Evolutionary conservation across 1,284 basidiomycete species (phyloP).

Genomic region (Wallemia hederae): DNA sequence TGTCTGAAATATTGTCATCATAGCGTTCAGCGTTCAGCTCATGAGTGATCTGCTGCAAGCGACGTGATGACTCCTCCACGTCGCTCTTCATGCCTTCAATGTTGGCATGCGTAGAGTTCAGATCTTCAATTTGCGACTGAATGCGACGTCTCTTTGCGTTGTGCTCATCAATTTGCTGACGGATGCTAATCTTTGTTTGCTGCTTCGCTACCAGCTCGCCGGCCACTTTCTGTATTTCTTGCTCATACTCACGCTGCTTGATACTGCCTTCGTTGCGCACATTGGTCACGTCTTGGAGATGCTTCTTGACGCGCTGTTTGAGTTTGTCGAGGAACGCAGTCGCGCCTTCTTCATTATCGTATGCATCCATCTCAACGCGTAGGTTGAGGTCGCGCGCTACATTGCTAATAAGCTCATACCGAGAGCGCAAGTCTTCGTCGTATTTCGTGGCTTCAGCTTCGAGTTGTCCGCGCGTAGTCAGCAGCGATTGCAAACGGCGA

Average conservation of each 20-base stretch:
- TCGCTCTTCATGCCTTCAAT: slow-evolving; percentile 35
- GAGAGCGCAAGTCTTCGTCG: slow-evolving; percentile 35
- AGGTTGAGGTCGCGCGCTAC: slow-evolving; percentile 39
- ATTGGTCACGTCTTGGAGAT: slow-evolving; percentile 11
- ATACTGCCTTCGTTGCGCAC: slow-evolving; percentile 11
- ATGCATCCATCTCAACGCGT: slow-evolving; percentile 26
- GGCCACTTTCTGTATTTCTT: slow-evolving; percentile 4
- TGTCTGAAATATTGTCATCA: slow-evolving; percentile 36
- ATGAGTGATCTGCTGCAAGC: slow-evolving; percentile 22
- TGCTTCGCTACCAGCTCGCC: slow-evolving; percentile 4
- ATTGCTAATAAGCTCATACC: slow-evolving; percentile 42
- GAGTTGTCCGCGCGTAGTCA: slow-evolving; percentile 12
- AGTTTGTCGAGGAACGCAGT: slow-evolving; percentile 13
- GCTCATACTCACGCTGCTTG: slow-evolving; percentile 11
- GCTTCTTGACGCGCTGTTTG: slow-evolving; percentile 12
- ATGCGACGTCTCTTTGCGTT: slow-evolving; percentile 4
- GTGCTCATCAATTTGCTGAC: slow-evolving; percentile 5
- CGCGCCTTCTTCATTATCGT: slow-evolving; percentile 2
- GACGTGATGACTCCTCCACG: slow-evolving; percentile 10
- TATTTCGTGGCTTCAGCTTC: slow-evolving; percentile 29
- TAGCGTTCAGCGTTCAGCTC: slow-evolving; percentile 33
- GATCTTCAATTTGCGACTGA: slow-evolving; percentile 6
- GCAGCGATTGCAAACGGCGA: slow-evolving; percentile 5
- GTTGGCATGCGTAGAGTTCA: slow-evolving; percentile 30
- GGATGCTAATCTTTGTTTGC: slow-evolving; percentile 3